Conservation (phyloP, 2,329 filamentous ascomycete genomes). For the Onygenales sp. region DNA sequence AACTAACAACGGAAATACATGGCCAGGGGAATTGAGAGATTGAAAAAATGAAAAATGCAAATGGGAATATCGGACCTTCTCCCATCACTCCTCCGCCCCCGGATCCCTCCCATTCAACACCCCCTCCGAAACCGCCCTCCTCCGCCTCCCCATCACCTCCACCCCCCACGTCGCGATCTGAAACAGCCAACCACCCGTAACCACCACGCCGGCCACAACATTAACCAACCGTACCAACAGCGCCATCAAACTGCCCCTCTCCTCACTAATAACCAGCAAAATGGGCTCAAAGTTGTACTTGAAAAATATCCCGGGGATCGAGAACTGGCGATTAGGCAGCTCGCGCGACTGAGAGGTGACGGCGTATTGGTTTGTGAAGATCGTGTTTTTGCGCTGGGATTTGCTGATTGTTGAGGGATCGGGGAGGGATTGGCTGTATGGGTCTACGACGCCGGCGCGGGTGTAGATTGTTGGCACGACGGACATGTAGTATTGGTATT, state of each 20-base stretch:
- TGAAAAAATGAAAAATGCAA: no score
- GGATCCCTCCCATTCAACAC: conserved; percentile 37
- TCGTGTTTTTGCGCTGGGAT: conserved; percentile 43
- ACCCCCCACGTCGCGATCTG: conserved; percentile 68
- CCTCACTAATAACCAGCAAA: conserved; percentile 73
- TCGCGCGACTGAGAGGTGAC: conserved; percentile 77
- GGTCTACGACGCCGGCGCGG: conserved; percentile 34
- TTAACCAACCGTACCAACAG: conserved; percentile 81
- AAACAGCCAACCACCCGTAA: conserved; percentile 89
- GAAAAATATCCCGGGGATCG: conserved; percentile 86
- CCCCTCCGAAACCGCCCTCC: conserved; percentile 33
- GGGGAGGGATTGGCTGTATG: conserved; percentile 28
- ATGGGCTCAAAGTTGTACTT: conserved; percentile 99
- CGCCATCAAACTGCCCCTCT: conserved; percentile 62
- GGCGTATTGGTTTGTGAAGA: conserved; percentile 96
- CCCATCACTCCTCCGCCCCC: conserved; percentile 9
- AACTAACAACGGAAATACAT: no score
- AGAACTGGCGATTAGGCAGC: conserved; percentile 51
- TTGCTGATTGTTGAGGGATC: conserved; percentile 25
- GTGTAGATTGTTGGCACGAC: conserved; percentile 92
- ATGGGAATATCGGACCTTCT: no score
- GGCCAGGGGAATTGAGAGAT: no score
- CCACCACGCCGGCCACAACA: conserved; percentile 79
- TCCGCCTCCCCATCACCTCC: conserved; percentile 39
- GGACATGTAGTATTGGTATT: conserved; percentile 96